Percentiles rank a stretch among this genome's conserved stretches.
These are phyloP conservation scores for Agrocybe chaxingu DNA, from an alignment of 768 basidiomycete genomes.

Conservation along the genomic window DNA sequence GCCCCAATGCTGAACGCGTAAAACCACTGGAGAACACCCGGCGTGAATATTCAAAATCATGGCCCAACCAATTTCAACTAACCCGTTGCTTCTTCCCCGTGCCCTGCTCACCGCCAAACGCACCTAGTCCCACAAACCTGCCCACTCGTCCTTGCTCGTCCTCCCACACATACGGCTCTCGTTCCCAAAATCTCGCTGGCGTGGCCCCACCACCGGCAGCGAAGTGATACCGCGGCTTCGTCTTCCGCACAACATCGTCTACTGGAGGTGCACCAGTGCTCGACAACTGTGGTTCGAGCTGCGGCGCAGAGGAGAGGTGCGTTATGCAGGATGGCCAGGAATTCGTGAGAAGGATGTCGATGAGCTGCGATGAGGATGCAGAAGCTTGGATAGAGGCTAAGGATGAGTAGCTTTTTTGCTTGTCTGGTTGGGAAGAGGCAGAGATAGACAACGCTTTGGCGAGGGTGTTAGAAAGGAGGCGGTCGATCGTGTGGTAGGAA, in stretches of 20 bases:
- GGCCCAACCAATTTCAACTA: slow-evolving; percentile 22
- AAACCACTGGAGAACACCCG: slow-evolving; percentile 69
- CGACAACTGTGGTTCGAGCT: slow-evolving; percentile 44
- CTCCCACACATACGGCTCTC: slow-evolving; percentile 88
- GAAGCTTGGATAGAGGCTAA: slow-evolving; percentile 67
- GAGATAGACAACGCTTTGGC: slow-evolving; percentile 32
- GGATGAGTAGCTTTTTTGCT: slow-evolving; percentile 52
- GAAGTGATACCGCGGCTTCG: slow-evolving; percentile 88
- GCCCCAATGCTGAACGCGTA: slow-evolving; percentile 91
- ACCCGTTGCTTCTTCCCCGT: slow-evolving; percentile 84
- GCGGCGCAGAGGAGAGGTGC: slow-evolving; percentile 51
- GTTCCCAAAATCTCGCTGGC: slow-evolving; percentile 86
- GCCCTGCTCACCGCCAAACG: slow-evolving; percentile 67
- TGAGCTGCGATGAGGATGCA: slow-evolving; percentile 56
- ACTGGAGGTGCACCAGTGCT: slow-evolving; percentile 51
- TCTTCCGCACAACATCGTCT: slow-evolving; percentile 60
- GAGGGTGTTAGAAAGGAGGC: slow-evolving; percentile 68
- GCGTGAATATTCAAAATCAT: slow-evolving; percentile 1
- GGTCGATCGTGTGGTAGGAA: slow-evolving; percentile 64
- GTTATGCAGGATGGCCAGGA: slow-evolving; percentile 70
- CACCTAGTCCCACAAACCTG: slow-evolving; percentile 83
- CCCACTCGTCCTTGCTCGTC: slow-evolving; percentile 65
- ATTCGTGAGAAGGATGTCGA: slow-evolving; percentile 83
- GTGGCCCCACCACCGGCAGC: slow-evolving; percentile 55
- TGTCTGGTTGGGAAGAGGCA: slow-evolving; percentile 19